A percentile compares a stretch with the other conserved stretches of the same genome.
These are phyloP conservation scores for Gynostemma pentaphyllum DNA, from an alignment of 306 rosid genomes.

Conservation along the genomic window DNA sequence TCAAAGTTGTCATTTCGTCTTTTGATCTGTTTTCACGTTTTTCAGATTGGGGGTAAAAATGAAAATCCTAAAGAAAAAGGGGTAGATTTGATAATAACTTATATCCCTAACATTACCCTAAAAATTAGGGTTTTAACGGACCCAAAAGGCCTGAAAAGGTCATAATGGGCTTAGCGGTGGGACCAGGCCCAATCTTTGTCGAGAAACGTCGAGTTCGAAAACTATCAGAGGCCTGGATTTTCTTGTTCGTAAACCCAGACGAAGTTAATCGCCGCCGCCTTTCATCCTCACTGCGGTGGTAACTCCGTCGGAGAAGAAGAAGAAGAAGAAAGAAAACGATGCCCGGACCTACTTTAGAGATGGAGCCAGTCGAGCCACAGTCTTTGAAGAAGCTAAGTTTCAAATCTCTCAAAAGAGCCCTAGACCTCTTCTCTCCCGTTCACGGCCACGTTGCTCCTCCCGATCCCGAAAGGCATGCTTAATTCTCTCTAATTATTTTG, in stretches of 20 bases:
- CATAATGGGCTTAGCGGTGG: neutral
- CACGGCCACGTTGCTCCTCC: conserved; percentile 63
- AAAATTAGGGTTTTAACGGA: no score
- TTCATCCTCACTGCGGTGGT: neutral
- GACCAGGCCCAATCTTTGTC: neutral
- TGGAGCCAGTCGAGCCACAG: conserved; percentile 82
- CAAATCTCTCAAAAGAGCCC: conserved; percentile 87
- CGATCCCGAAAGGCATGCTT: conserved; percentile 46
- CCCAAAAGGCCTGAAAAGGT: neutral
- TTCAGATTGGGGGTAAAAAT: no score
- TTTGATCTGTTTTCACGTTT: no score
- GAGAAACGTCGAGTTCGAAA: neutral
- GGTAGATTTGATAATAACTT: no score
- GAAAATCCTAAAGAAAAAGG: no score
- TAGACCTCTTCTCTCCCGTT: conserved; percentile 82
- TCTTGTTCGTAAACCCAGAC: neutral
- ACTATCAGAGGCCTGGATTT: neutral
- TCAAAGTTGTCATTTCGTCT: no score
- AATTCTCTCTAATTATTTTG: no score
- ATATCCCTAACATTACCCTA: no score
- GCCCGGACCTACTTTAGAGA: conserved; percentile 41
- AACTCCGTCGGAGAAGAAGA: neutral
- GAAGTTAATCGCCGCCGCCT: neutral
- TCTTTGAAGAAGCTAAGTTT: conserved; percentile 86
- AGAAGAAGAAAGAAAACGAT: conserved; percentile 17